Percentiles rank a stretch among this genome's conserved stretches.
Conservation (phyloP, 345 rosid species). For the Balakata baccata region DNA sequence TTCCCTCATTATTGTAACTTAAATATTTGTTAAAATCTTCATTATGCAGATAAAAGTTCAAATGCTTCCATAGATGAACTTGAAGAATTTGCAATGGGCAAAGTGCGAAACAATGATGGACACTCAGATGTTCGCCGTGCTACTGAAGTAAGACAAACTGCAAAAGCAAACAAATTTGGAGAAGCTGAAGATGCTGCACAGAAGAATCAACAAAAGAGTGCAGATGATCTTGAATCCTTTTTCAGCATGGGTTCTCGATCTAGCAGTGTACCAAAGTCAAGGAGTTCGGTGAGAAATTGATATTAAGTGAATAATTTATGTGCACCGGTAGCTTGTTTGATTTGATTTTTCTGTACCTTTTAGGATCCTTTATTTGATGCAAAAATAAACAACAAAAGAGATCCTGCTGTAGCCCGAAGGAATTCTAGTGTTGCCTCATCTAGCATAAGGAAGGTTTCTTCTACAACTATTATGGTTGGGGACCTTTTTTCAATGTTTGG, state of each 20-base stretch:
- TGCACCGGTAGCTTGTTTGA: conserved; percentile 5
- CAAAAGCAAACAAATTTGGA: conserved; percentile 44
- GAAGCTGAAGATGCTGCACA: conserved; percentile 52
- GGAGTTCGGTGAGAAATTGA: conserved; percentile 49
- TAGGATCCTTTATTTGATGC: conserved; percentile 42
- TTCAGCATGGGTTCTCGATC: conserved; percentile 50
- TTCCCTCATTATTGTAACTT: conserved; percentile 12
- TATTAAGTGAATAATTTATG: conserved; percentile 12
- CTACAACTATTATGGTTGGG: conserved; percentile 50
- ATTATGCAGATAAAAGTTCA: conserved; percentile 47
- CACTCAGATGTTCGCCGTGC: conserved; percentile 20
- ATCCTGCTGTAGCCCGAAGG: conserved; percentile 33
- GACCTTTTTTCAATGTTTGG: conserved; percentile 74
- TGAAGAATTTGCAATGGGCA: conserved; percentile 66
- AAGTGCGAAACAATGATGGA: conserved; percentile 34
- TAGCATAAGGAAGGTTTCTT: conserved; percentile 55
- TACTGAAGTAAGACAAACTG: conserved; percentile 17
- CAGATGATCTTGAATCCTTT: conserved; percentile 66
- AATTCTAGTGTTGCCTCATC: conserved; percentile 44
- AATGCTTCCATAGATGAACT: conserved; percentile 65
- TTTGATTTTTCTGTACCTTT: conserved; percentile 14
- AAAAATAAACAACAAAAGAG: conserved; percentile 36
- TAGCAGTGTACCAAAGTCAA: conserved; percentile 70
- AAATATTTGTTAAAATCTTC: conserved; percentile 22
- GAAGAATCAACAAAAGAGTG: conserved; percentile 34